phyloP scores from a whole-genome alignment of 1,284 basidiomycete species.

The Ganoderma resinaceum region DNA sequence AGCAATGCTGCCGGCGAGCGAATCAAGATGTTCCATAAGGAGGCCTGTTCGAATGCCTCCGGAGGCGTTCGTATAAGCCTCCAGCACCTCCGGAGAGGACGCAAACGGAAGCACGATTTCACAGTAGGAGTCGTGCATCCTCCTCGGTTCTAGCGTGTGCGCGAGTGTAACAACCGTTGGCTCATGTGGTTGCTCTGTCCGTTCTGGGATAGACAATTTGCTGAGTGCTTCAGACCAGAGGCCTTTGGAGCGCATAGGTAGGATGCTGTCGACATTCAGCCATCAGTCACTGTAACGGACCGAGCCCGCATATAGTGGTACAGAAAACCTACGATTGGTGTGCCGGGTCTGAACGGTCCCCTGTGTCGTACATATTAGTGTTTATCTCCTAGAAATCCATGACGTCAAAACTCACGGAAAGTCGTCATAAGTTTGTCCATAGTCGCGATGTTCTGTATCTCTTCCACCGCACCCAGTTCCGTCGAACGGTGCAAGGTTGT shows the following conservation, averaged over 20 bases:
- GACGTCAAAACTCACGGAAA: constrained; percentile 54
- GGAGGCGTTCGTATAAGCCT: constrained; percentile 72
- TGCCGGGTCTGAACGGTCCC: constrained; percentile 60
- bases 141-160: constrained; percentile 48
- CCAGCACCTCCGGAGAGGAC: constrained; percentile 61
- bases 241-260: constrained; percentile 35
- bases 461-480: constrained; percentile 46
- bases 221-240: constrained; percentile 66
- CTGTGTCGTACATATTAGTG: constrained; percentile 46
- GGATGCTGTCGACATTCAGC: constrained; percentile 18
- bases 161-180: background rate
- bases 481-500: constrained; percentile 31
- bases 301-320: background rate
- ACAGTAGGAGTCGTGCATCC: constrained; percentile 76
- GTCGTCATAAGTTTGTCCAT: constrained; percentile 65
- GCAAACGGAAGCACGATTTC: constrained; percentile 70
- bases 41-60: constrained; percentile 76
- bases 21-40: constrained; percentile 82
- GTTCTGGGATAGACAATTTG: constrained; percentile 41
- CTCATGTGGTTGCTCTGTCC: background rate
- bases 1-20: constrained; percentile 81
- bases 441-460: constrained; percentile 63
- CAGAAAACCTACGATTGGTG: constrained; percentile 52
- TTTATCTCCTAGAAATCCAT: too few relatives aligned
- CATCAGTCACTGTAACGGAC: background rate